Percentiles rank a stretch among this genome's conserved stretches.
Conservation (phyloP, 176 grass and related monocot genomes). For the Ampelocalamus luodianensis region DNA sequence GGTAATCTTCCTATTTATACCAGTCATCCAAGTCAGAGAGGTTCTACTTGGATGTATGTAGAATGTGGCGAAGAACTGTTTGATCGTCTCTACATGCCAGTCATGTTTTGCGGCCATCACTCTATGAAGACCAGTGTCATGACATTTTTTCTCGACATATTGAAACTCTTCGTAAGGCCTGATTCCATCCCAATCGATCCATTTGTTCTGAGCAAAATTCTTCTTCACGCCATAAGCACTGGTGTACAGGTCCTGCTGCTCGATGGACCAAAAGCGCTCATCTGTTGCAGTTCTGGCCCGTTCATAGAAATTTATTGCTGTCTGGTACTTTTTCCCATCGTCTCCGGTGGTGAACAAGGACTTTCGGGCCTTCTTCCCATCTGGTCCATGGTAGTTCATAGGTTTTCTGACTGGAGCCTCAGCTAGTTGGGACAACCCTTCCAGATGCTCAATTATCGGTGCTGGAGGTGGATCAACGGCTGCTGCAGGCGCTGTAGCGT, state of each 20-base stretch:
- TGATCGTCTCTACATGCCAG: background rate
- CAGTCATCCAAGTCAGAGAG: background rate
- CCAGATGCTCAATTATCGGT: background rate
- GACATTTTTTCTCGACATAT: background rate
- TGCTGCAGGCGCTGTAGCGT: background rate
- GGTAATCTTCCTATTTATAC: constrained; percentile 7
- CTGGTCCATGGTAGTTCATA: background rate
- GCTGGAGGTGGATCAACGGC: background rate
- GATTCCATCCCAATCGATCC: background rate
- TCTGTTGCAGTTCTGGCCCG: background rate
- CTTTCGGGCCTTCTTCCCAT: background rate
- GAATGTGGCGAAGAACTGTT: background rate
- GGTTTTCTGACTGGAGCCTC: background rate
- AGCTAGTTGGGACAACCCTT: background rate
- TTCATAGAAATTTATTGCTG: background rate
- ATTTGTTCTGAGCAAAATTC: background rate
- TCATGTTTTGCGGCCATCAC: background rate
- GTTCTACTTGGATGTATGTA: background rate
- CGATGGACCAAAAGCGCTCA: background rate
- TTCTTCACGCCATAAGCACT: background rate
- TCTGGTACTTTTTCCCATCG: too few species aligned
- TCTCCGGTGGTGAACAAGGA: background rate
- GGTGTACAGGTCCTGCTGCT: background rate
- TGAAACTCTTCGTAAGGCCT: background rate
- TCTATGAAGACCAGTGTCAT: background rate